Evolutionary conservation across 1,284 basidiomycete genomes (phyloP).

Genomic region (Rhodotorula sp.): DNA sequence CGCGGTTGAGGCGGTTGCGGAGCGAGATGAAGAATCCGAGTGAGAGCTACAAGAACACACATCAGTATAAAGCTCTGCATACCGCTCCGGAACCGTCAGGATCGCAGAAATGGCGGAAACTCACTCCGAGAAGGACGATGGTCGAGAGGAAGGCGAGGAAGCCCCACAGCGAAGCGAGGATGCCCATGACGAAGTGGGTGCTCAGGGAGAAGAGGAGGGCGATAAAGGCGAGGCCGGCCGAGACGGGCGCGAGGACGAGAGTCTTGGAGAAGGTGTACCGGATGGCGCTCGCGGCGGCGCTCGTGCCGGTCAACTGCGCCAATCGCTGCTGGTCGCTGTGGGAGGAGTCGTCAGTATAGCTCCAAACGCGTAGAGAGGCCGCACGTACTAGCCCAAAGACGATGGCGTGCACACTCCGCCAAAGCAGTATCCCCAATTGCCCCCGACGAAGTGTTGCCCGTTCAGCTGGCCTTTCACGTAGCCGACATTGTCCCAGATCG

Average conservation of each 20-base stretch:
- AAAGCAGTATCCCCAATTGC: constrained; percentile 33
- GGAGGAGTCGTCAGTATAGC: no score
- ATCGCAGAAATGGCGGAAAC: background rate
- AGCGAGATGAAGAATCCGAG: constrained; percentile 34
- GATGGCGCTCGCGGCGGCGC: constrained; percentile 8
- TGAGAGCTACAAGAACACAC: constrained; percentile 11
- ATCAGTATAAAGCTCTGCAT: background rate
- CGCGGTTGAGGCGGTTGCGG: constrained; percentile 24
- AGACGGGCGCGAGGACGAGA: constrained; percentile 37
- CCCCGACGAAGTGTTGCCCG: constrained; percentile 2
- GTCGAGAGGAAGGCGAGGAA: constrained; percentile 35
- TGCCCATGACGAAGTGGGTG: constrained; percentile 33
- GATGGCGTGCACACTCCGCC: background rate
- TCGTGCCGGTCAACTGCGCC: background rate
- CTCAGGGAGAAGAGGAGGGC: constrained; percentile 33
- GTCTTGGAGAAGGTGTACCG: constrained; percentile 21
- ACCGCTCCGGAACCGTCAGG: background rate
- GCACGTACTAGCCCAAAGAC: background rate
- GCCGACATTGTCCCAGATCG: constrained; percentile 33
- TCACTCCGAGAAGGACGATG: constrained; percentile 27
- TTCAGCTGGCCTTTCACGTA: constrained; percentile 20
- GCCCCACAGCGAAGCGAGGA: constrained; percentile 27
- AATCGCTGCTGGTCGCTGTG: constrained; percentile 13
- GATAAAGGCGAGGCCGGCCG: constrained; percentile 32
- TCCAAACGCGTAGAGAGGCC: no score